phyloP scores from a whole-genome alignment of 78 protist genomes.

The Guillardia theta region DNA sequence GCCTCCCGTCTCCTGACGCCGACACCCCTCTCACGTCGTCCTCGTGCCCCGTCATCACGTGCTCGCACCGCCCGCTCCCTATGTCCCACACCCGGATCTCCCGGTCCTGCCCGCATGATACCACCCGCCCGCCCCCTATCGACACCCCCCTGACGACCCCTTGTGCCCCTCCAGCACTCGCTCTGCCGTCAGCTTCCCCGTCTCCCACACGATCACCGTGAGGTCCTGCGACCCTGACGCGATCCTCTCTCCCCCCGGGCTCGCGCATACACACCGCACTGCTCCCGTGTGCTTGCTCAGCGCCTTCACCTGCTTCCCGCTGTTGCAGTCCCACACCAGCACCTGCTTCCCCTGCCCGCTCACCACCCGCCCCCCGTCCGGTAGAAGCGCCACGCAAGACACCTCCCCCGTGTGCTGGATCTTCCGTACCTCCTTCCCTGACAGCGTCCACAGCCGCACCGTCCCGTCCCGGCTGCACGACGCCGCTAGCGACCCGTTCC shows the following conservation, averaged over 20 bases:
- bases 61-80: neutral
- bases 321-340: neutral
- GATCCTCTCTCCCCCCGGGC: neutral
- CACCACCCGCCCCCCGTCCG: neutral
- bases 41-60: neutral
- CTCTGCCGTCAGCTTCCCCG: neutral
- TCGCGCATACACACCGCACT: neutral
- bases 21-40: neutral
- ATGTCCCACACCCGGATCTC: neutral
- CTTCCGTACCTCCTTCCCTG: neutral
- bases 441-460: neutral
- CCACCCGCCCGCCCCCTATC: neutral
- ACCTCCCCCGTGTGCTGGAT: constrained; percentile 33
- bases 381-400: neutral
- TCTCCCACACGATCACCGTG: neutral
- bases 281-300: neutral
- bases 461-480: neutral
- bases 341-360: neutral
- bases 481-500: neutral
- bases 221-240: neutral
- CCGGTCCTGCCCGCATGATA: neutral
- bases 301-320: neutral
- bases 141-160: neutral
- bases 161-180: neutral
- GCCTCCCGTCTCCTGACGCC: neutral